A percentile compares a stretch with the other conserved stretches of the same genome.
These are phyloP conservation scores for Fusarium sp. DNA, from an alignment of 2,329 filamentous ascomycete genomes.

Conservation along the genomic window DNA sequence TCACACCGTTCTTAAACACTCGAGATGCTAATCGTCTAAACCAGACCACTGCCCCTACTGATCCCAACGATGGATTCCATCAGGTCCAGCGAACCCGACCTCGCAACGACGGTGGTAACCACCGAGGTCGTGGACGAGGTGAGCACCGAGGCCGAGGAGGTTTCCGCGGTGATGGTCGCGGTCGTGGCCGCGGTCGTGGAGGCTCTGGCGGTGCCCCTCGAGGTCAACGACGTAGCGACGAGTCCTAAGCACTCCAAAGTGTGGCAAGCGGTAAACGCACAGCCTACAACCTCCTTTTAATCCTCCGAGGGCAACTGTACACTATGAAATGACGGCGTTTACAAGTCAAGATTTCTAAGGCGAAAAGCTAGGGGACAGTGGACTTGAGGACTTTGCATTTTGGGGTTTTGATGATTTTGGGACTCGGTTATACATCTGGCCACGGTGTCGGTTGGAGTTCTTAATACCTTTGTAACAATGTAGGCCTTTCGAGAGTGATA, in stretches of 20 bases:
- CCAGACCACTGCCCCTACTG: slow-evolving; percentile 52
- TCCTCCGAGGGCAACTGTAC: slow-evolving; percentile 52
- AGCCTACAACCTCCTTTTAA: slow-evolving; percentile 46
- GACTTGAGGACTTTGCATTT: slow-evolving; percentile 46
- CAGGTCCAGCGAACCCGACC: slow-evolving; percentile 73
- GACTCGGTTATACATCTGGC: slow-evolving; percentile 44
- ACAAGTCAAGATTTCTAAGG: slow-evolving; percentile 45
- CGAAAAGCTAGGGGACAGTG: slow-evolving; percentile 42
- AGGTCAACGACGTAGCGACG: slow-evolving; percentile 53
- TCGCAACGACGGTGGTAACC: slow-evolving; percentile 60
- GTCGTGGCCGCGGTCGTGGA: slow-evolving; percentile 55
- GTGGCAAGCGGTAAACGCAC: slow-evolving; percentile 43
- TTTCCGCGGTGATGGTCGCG: slow-evolving; percentile 60
- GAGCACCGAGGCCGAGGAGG: slow-evolving; percentile 64
- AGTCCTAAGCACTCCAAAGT: slow-evolving; percentile 50
- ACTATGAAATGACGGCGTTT: slow-evolving; percentile 56
- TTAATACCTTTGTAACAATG: slow-evolving; percentile 46
- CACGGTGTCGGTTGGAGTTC: slow-evolving; percentile 45
- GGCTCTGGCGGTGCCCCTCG: slow-evolving; percentile 50
- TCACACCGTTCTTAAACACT: background rate
- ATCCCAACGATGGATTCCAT: slow-evolving; percentile 75
- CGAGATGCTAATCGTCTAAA: slow-evolving; percentile 17
- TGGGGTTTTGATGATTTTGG: slow-evolving; percentile 48
- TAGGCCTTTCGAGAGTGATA: slow-evolving; percentile 37
- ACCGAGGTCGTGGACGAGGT: slow-evolving; percentile 59